These are phyloP conservation scores for Suillus subalutaceus DNA, from an alignment of 768 basidiomycete genomes.

Conservation along the genomic window DNA sequence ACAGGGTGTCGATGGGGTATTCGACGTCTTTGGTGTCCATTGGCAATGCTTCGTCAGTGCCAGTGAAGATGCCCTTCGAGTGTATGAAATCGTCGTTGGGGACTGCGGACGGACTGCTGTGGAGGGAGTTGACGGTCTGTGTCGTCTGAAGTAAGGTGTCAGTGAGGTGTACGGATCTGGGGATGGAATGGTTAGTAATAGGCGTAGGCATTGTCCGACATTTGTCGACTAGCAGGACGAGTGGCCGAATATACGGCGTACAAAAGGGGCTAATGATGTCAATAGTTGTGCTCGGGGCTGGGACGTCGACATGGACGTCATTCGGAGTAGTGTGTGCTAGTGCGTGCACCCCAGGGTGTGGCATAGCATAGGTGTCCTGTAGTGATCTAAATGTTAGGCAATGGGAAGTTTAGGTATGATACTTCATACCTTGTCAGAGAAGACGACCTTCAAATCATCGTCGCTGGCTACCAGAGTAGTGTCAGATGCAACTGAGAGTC, in stretches of 20 bases:
- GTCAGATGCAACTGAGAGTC: background rate
- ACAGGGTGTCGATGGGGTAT: no score
- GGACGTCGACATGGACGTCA: background rate
- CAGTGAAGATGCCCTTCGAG: no score
- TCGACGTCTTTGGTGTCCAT: no score
- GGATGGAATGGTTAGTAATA: background rate
- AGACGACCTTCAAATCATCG: background rate
- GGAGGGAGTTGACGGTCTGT: background rate
- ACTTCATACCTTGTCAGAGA: background rate
- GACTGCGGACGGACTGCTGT: background rate
- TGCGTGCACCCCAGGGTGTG: background rate
- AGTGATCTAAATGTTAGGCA: background rate
- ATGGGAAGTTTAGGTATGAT: background rate
- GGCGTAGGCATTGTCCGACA: background rate
- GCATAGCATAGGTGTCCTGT: background rate
- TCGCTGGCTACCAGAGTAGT: background rate
- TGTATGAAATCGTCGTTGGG: background rate
- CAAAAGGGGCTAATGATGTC: background rate
- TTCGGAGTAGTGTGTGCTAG: background rate
- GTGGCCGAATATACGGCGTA: background rate
- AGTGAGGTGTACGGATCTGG: background rate
- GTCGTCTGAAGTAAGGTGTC: background rate
- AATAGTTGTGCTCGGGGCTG: background rate
- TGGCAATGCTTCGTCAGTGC: no score
- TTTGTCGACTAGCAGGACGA: background rate